Percentiles rank a stretch among this genome's conserved stretches.
phyloP scores from a whole-genome alignment of 495 filamentous ascomycete genomes.

The Zalerion maritima region DNA sequence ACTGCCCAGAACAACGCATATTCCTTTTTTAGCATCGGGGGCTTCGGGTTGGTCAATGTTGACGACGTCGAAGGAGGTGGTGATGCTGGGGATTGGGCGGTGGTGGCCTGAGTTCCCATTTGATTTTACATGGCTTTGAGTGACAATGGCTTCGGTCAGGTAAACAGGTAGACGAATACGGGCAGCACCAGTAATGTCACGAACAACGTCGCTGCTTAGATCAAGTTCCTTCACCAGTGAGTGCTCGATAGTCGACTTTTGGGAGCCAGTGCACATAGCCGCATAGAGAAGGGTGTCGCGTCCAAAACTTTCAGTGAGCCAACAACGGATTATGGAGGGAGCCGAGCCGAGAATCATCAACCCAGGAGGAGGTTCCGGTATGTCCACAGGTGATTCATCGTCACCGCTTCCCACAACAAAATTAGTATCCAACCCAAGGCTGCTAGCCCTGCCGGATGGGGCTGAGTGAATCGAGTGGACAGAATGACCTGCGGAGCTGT shows the following conservation, averaged over 20 bases:
- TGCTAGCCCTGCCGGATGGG: slow-evolving; percentile 66
- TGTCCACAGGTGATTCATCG: slow-evolving; percentile 47
- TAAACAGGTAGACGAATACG: slow-evolving; percentile 69
- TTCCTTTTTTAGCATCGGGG: slow-evolving; percentile 35
- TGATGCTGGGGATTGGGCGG: slow-evolving; percentile 69
- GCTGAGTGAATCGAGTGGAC: slow-evolving; percentile 49
- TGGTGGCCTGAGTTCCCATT: slow-evolving; percentile 3
- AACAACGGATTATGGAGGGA: slow-evolving; percentile 89
- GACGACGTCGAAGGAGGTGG: slow-evolving; percentile 58
- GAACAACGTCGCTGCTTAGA: slow-evolving; percentile 48
- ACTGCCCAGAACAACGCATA: slow-evolving; percentile 75
- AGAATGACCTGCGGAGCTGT: slow-evolving; percentile 80
- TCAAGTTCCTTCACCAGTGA: slow-evolving; percentile 58
- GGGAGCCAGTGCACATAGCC: slow-evolving; percentile 82
- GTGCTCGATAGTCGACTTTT: slow-evolving; percentile 62
- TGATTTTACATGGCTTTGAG: too few relatives aligned
- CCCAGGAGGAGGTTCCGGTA: slow-evolving; percentile 62
- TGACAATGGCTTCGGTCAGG: slow-evolving; percentile 77
- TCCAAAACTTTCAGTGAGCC: slow-evolving; percentile 76
- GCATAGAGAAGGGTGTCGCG: slow-evolving; percentile 81
- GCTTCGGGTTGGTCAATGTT: slow-evolving; percentile 32
- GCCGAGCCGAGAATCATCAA: slow-evolving; percentile 72
- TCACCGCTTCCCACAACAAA: slow-evolving; percentile 47
- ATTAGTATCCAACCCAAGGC: slow-evolving; percentile 61
- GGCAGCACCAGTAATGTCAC: slow-evolving; percentile 43